These are phyloP conservation scores for Salinomyces thailandicus DNA, from an alignment of 2,329 filamentous ascomycete genomes.

Conservation along the genomic window DNA sequence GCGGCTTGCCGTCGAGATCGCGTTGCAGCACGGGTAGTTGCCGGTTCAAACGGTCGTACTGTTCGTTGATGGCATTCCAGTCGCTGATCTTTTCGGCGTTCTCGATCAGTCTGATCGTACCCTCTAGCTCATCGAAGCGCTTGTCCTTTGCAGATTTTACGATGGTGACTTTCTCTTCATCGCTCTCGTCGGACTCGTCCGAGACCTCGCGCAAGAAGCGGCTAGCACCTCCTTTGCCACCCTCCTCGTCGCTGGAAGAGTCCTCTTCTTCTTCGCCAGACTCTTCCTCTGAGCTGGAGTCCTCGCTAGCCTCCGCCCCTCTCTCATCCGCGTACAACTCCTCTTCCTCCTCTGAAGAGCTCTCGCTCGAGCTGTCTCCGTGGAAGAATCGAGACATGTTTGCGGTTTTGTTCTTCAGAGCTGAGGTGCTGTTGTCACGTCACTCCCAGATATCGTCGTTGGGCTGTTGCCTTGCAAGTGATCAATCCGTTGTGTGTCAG, in stretches of 20 bases:
- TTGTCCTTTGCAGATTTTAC: slow-evolving; percentile 99
- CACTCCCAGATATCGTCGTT: background rate
- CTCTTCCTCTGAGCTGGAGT: slow-evolving; percentile 46
- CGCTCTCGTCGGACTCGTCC: slow-evolving; percentile 60
- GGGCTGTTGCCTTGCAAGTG: background rate
- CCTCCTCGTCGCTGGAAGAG: slow-evolving; percentile 41
- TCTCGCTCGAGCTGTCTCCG: slow-evolving; percentile 91
- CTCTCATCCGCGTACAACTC: slow-evolving; percentile 78
- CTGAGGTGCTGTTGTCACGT: background rate
- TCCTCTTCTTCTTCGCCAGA: slow-evolving; percentile 36
- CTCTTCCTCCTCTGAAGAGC: slow-evolving; percentile 91
- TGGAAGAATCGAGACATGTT: slow-evolving; percentile 97
- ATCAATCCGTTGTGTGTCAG: no score
- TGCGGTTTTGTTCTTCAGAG: slow-evolving; percentile 17
- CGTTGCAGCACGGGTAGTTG: slow-evolving; percentile 35
- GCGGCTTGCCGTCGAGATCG: slow-evolving; percentile 60
- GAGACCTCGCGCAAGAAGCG: slow-evolving; percentile 65
- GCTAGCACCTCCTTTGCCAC: slow-evolving; percentile 58
- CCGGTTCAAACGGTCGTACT: slow-evolving; percentile 54
- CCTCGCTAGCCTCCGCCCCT: slow-evolving; percentile 41
- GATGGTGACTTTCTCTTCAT: slow-evolving; percentile 73
- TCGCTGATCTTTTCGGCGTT: slow-evolving; percentile 97
- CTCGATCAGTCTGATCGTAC: slow-evolving; percentile 80
- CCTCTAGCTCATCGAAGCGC: slow-evolving; percentile 84
- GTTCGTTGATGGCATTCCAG: slow-evolving; percentile 67